Conservation (phyloP, 1,139 yeast species). For the Scheffersomyces illinoinensis region DNA sequence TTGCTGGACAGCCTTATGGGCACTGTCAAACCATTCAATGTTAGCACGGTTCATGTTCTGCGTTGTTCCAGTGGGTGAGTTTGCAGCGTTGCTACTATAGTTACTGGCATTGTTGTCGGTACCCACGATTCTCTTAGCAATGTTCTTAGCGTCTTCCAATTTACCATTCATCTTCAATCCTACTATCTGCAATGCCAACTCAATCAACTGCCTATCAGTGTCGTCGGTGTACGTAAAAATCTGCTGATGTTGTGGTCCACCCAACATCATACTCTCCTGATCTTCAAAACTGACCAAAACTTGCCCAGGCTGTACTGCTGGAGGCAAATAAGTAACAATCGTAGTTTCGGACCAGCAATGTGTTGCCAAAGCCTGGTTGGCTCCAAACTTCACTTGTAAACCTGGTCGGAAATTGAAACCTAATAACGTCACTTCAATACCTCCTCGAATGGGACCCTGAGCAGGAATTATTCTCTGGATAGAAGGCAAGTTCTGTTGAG, state of each 20-base stretch:
- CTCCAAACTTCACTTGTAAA: constrained; percentile 81
- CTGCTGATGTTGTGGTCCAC: constrained; percentile 46
- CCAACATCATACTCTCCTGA: constrained; percentile 30
- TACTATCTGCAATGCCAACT: constrained; percentile 88
- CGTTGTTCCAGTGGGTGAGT: constrained; percentile 7
- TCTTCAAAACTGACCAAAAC: constrained; percentile 82
- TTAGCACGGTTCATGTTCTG: constrained; percentile 20
- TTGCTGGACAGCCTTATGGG: constrained; percentile 50
- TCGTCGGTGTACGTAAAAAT: constrained; percentile 90
- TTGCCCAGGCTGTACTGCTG: constrained; percentile 85
- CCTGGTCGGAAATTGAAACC: constrained; percentile 88
- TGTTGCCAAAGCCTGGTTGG: constrained; percentile 78
- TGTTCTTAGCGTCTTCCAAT: constrained; percentile 86
- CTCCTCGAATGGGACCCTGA: constrained; percentile 94
- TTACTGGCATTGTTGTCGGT: constrained; percentile 31
- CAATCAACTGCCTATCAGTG: constrained; percentile 88
- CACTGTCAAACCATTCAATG: constrained; percentile 51
- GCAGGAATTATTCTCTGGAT: constrained; percentile 90
- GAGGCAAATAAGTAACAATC: constrained; percentile 90
- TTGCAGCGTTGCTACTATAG: constrained; percentile 10
- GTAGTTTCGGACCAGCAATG: constrained; percentile 97
- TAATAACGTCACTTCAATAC: constrained; percentile 86
- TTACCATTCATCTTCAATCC: constrained; percentile 95
- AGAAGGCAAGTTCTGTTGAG: constrained; percentile 40
- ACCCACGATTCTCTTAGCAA: constrained; percentile 84